Evolutionary conservation across 805 yeast genomes (phyloP), one percentile per base, ranked within the genome.

Genomic region (Saturnispora diversa): DNA sequence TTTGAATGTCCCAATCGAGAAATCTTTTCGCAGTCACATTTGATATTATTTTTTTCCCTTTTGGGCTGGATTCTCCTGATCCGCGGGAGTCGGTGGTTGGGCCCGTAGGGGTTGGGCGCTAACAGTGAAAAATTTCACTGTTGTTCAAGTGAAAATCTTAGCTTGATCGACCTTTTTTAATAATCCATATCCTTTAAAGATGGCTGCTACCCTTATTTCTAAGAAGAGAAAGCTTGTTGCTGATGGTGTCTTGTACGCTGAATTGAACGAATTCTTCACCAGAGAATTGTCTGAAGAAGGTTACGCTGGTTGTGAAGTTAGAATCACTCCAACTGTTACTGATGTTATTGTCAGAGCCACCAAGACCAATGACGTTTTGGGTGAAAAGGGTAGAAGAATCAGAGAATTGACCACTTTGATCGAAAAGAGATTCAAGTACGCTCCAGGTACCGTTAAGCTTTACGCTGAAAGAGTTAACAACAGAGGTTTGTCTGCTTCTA

Each of bases 231-330:
- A 88, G 88, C 84, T 88, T 68, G 97, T 92, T 69, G 96, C 96
- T 73, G 98, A 92, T 80, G 98, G 98, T 85, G 98, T 92, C 65
- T 86, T 92, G 81, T 92, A 82, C 94, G 98, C 98, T 72, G 98
- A 92, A 78, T 77, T 92, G 67, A 92, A 92, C 81, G 98, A 92
- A 78, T 92, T 92, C 92, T 92, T 92, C 87, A 86, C 97, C 80
- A 90, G 98, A 79, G 98, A 92, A 75, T 84, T 92, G 66, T 95
- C 98, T 62, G 98, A 92, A 78, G 96, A 92, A 75, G 98, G 98
- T 69, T 92, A 92, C 81, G 92, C 98, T 63, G 98, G 98, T 77
- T 95, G 92, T 65, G 98, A 92, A 77, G 96, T 92, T 70, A 85
- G 97, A 77, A 84, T 85, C 66, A 86, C 97, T 68, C 92, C 97